These are phyloP conservation scores for Saccharomyces hybrid DNA, from an alignment of 1,139 yeast genomes.

Conservation along the genomic window DNA sequence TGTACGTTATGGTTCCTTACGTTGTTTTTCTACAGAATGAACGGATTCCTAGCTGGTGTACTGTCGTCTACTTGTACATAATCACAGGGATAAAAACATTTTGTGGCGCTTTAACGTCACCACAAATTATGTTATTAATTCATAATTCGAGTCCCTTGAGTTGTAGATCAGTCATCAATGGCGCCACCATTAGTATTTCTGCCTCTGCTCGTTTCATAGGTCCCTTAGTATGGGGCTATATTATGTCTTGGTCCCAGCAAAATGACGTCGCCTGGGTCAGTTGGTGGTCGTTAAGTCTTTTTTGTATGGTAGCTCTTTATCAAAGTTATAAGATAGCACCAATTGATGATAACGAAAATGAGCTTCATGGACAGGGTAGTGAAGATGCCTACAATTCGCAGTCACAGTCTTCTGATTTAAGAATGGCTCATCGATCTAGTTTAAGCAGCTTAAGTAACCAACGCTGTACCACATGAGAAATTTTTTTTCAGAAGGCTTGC, in stretches of 20 bases:
- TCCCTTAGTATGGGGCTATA: slow-evolving; percentile 51
- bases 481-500: background rate
- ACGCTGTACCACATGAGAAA: background rate
- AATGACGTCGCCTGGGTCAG: slow-evolving; percentile 41
- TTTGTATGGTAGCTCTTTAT: slow-evolving; percentile 32
- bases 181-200: slow-evolving; percentile 42
- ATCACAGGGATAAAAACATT: slow-evolving; percentile 32
- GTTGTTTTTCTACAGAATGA: slow-evolving; percentile 38
- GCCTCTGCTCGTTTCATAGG: slow-evolving; percentile 53
- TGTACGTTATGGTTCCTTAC: slow-evolving; percentile 45
- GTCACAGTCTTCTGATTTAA: background rate
- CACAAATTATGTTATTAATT: slow-evolving; percentile 39
- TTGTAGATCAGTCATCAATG: slow-evolving; percentile 46
- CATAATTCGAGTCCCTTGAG: slow-evolving; percentile 44
- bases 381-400: background rate
- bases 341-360: slow-evolving; percentile 12
- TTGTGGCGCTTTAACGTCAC: slow-evolving; percentile 36
- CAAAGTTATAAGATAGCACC: slow-evolving; percentile 22
- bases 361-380: background rate
- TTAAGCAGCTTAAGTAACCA: slow-evolving; percentile 8
- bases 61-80: slow-evolving; percentile 16
- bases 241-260: slow-evolving; percentile 45
- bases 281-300: slow-evolving; percentile 41
- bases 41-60: slow-evolving; percentile 15
- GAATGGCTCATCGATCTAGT: slow-evolving; percentile 6